phyloP scores from a whole-genome alignment of 371 early-diverging fungal species.

The Blakeslea trispora region DNA sequence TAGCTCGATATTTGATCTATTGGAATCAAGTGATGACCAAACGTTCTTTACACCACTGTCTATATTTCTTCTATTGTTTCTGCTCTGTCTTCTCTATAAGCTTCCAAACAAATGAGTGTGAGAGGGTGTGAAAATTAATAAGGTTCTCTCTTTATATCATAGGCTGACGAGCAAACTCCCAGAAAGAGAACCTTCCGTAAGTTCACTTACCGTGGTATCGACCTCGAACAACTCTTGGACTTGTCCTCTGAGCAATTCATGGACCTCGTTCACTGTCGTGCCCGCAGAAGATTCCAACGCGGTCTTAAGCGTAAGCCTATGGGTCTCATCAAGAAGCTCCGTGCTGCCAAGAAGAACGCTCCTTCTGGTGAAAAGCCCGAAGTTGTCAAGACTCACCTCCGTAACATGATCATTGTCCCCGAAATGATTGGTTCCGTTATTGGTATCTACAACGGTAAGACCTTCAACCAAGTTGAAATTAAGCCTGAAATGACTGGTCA shows the following conservation, averaged over 20 bases:
- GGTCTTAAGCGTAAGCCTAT: conserved; percentile 98
- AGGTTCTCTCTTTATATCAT: neutral
- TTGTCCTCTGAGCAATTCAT: conserved; percentile 93
- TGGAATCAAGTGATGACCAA: too few relatives aligned
- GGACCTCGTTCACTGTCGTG: conserved; percentile 93
- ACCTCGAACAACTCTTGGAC: conserved; percentile 90
- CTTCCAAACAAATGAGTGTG: too few relatives aligned
- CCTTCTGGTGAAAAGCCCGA: conserved; percentile 53
- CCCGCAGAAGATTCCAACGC: conserved; percentile 95
- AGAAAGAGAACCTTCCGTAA: conserved; percentile 98
- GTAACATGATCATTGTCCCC: conserved; percentile 99
- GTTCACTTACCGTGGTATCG: conserved; percentile 98
- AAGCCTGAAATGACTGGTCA: conserved; percentile 99
- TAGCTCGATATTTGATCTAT: too few relatives aligned
- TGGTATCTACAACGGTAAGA: conserved; percentile 99
- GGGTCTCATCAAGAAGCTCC: conserved; percentile 95
- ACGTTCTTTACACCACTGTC: too few relatives aligned
- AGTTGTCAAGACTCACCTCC: conserved; percentile 99
- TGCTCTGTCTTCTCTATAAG: too few relatives aligned
- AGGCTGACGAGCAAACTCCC: conserved; percentile 53
- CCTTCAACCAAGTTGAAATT: conserved; percentile 99
- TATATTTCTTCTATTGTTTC: too few relatives aligned
- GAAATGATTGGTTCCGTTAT: conserved; percentile 99
- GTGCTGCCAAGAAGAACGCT: conserved; percentile 93
- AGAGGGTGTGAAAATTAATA: too few relatives aligned